Conservation (phyloP, 116 monocot species). For the Posidonia oceanica region DNA sequence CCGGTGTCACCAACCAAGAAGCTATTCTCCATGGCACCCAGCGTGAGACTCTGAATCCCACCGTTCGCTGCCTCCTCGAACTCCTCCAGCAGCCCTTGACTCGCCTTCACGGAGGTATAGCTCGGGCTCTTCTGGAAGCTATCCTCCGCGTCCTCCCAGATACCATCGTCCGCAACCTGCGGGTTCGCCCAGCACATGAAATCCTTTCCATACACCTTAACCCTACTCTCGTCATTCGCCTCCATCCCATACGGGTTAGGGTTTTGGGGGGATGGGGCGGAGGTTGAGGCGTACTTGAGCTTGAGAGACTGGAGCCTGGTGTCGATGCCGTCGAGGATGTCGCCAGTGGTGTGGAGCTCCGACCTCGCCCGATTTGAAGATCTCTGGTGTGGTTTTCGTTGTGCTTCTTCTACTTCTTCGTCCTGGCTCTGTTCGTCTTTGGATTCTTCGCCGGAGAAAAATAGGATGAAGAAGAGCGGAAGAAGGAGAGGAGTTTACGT, state of each 20-base stretch:
- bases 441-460: conserved; percentile 22
- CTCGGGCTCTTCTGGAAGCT: conserved; percentile 30
- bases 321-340: conserved; percentile 54
- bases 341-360: too few species aligned
- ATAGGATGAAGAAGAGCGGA: too few species aligned
- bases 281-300: too few species aligned
- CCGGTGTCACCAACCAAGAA: conserved; percentile 76
- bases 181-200: conserved; percentile 86
- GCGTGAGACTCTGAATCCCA: conserved; percentile 78
- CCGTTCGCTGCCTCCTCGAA: conserved; percentile 69
- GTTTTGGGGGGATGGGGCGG: too few species aligned
- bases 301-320: conserved; percentile 65
- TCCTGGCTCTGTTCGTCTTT: neutral
- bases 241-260: too few species aligned
- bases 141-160: conserved; percentile 87
- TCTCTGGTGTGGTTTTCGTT: too few species aligned
- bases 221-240: too few species aligned
- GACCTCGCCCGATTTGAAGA: too few species aligned
- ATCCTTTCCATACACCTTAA: too few species aligned
- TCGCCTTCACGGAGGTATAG: conserved; percentile 15
- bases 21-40: conserved; percentile 87
- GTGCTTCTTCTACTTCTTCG: conserved; percentile 8
- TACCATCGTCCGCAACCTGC: conserved; percentile 53
- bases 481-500: too few species aligned
- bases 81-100: conserved; percentile 57